Conservation (phyloP, 768 basidiomycete genomes). For the Mycena vulgaris region DNA sequence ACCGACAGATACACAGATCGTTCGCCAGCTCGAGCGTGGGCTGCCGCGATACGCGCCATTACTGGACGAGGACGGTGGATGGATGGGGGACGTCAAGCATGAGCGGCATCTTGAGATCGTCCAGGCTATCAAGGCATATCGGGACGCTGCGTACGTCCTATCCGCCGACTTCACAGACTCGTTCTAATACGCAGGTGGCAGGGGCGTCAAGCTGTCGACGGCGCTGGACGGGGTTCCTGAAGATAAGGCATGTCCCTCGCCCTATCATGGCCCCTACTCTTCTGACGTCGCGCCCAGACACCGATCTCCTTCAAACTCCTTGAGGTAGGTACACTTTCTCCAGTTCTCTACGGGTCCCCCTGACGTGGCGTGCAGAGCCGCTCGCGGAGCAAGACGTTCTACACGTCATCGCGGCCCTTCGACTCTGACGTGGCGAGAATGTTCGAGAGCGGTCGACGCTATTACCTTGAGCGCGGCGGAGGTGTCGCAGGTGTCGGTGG, state of each 20-base stretch:
- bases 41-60: constrained; percentile 79
- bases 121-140: constrained; percentile 72
- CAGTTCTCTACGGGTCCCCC: neutral
- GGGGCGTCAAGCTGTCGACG: constrained; percentile 32
- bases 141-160: constrained; percentile 67
- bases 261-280: neutral
- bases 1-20: constrained; percentile 64
- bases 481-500: constrained; percentile 47
- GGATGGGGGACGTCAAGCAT: constrained; percentile 73
- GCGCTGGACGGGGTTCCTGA: constrained; percentile 35
- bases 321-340: constrained; percentile 62
- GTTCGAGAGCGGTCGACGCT: constrained; percentile 88
- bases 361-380: constrained; percentile 54
- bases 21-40: constrained; percentile 81
- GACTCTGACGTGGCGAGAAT: constrained; percentile 87
- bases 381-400: constrained; percentile 61
- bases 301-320: constrained; percentile 84
- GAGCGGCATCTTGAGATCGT: constrained; percentile 73
- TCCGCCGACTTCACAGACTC: constrained; percentile 31
- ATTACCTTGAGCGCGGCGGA: constrained; percentile 63
- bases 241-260: constrained; percentile 26
- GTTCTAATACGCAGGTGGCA: constrained; percentile 37
- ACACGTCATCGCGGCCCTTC: constrained; percentile 76
- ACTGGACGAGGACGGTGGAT: constrained; percentile 75
- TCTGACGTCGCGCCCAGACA: constrained; percentile 51